Base-by-base conservation (phyloP, 2,329 filamentous ascomycete species). In the Paecilomyces fulvus region DNA sequence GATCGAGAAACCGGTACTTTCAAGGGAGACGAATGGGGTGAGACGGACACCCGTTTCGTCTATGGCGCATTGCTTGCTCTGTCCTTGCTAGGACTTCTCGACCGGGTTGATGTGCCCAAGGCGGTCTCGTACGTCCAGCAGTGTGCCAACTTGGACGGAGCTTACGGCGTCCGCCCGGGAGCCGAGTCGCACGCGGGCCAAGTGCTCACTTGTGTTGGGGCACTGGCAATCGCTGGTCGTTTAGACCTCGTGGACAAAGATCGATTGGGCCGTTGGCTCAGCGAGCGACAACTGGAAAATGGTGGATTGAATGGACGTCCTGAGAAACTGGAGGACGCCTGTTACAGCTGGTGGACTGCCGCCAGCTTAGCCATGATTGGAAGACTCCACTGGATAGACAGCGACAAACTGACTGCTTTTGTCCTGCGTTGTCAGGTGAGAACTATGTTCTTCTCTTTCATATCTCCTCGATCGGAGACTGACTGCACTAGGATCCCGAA, bases 291-390 rank as follows among this genome's bases (percentile, higher is more conserved):
- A 71, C 79, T 95, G 28, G 83, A 89, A 9, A 87, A 86, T 51
- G 94, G 94, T 30, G 94, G 94, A 0, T 77, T 99, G 53, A 99
- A 99, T 70, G 94, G 94, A 2, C 83, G 94, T 52, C 94, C 94
- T 0, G 94, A 97, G 75, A 99, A 99, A 78, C 77, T 89, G 60
- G 92, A 96, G 70, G 94, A 99, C 71, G 92, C 96, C 12, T 99
- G 94, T 76, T 99, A 99, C 75, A 96, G 90, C 71, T 99, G 94
- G 94, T 99, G 94, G 94, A 94, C 97, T 49, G 77, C 92, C 67
- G 92, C 89, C 68, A 96, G 92, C 70, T 77, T 99, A 63, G 87
- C 88, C 50, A 96, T 97, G 81, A 89, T 99, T 63, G 85, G 82
- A 55, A 86, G 87, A 55, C 81, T 91, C 54, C 89, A 96, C 71